Evolutionary conservation across 2,329 filamentous ascomycete species (phyloP).

Genomic region (Sclerotinia nivalis): DNA sequence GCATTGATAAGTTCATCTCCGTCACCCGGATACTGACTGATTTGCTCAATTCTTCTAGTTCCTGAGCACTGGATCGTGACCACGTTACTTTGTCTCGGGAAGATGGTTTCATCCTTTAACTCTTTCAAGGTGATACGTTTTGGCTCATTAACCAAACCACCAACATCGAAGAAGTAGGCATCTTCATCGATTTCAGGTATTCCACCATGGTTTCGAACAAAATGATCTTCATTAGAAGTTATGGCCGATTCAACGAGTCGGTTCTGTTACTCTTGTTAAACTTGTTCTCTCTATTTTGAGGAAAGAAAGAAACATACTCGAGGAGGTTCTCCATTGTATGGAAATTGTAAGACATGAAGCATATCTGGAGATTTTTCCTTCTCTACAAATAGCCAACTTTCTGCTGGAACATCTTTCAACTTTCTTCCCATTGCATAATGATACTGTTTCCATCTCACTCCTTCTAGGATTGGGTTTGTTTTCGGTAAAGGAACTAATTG

Average conservation of each 20-base stretch:
- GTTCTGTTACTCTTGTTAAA: constrained; percentile 12
- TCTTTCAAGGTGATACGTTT: constrained; percentile 30
- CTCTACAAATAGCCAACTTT: constrained; percentile 57
- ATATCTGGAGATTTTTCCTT: constrained; percentile 61
- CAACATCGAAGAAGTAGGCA: constrained; percentile 29
- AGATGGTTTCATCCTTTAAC: constrained; percentile 31
- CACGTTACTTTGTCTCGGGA: constrained; percentile 44
- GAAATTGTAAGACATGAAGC: constrained; percentile 63
- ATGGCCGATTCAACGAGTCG: constrained; percentile 56
- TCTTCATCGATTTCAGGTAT: constrained; percentile 63
- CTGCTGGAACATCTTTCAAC: constrained; percentile 53
- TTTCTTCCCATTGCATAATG: constrained; percentile 54
- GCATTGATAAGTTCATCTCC: constrained; percentile 60
- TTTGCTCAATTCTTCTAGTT: constrained; percentile 69
- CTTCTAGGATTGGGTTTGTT: constrained; percentile 59
- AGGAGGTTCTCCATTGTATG: constrained; percentile 64
- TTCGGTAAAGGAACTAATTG: constrained; percentile 56
- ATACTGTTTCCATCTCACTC: constrained; percentile 59
- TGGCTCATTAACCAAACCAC: constrained; percentile 31
- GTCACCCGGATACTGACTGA: constrained; percentile 63
- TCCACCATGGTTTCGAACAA: constrained; percentile 71
- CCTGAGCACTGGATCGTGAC: constrained; percentile 69
- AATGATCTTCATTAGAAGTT: constrained; percentile 63
- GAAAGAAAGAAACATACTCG: constrained; percentile 35
- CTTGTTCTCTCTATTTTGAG: not conserved